Percentiles rank a stretch among this genome's conserved stretches.
phyloP scores from a whole-genome alignment of 1,139 yeast species.

The Diutina sp. region DNA sequence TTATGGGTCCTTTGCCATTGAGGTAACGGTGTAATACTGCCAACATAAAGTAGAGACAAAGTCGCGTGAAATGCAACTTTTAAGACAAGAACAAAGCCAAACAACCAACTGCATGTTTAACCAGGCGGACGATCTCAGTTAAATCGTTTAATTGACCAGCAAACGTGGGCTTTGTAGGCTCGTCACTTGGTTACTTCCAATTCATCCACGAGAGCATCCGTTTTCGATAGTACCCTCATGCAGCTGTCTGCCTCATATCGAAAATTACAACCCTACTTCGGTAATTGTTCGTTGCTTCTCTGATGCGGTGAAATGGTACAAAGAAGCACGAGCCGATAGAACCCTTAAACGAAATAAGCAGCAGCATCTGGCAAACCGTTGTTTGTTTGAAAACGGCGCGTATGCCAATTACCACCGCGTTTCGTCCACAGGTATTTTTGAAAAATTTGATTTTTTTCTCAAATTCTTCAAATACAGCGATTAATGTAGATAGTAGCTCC shows the following conservation, averaged over 20 bases:
- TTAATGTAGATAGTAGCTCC: too few relatives aligned
- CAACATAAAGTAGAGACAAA: too few relatives aligned
- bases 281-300: neutral
- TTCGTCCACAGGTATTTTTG: neutral
- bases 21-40: too few relatives aligned
- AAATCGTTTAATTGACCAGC: too few relatives aligned
- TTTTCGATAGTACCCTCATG: neutral
- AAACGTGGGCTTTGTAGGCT: neutral
- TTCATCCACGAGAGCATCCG: neutral
- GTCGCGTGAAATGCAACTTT: too few relatives aligned
- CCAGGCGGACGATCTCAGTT: too few relatives aligned
- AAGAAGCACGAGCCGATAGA: neutral
- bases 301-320: neutral
- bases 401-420: neutral
- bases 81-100: too few relatives aligned
- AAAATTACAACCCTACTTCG: neutral
- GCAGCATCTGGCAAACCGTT: neutral
- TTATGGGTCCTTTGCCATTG: too few relatives aligned
- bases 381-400: neutral
- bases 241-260: neutral
- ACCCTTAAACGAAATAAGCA: neutral
- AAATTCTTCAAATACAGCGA: too few relatives aligned
- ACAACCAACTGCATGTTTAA: too few relatives aligned
- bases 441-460: too few relatives aligned
- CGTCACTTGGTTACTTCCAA: neutral